Evolutionary conservation across 768 basidiomycete genomes (phyloP), one percentile per base, ranked within the genome.

Genomic region (Agaricus sinodeliciosus): DNA sequence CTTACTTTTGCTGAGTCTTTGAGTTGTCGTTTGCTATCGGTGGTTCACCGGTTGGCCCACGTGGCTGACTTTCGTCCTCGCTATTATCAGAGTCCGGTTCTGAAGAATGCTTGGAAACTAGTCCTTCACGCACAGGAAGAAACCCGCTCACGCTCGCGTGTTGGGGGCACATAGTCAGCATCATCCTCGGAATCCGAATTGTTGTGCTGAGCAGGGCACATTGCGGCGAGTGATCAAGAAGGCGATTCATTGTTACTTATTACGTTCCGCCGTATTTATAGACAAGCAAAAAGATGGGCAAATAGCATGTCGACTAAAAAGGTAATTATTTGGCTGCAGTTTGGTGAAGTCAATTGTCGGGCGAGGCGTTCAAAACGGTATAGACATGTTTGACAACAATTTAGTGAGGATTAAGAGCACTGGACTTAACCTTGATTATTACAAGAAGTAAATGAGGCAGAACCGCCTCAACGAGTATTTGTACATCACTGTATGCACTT

Each of bases 121-220:
- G 5, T 5, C 19, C n/a, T 8, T n/a, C 7, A 18, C 16, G 12
- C 3, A 6, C 12, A 28, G 4, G 2, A 42, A 9, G 22, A n/a
- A 4, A 19, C 0, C 4, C 19, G 50, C 49, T 50, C 56, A 78
- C 69, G 71, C 57, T 68, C 67, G n/a, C 76, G 69, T 22, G 60
- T 68, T 18, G 72, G 70, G 16, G 85, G 87, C 15, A 82, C 71
- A 51, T 85, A 89, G 64, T 90, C 87, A n/a, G 72, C 73, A 58
- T 85, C 84, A 55, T 84, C 79, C 60, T 85, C 85, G 19, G 81
- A 83, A 59, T 85, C 85, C 3, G 79, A 79, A 51, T 74, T 45
- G 27, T 6, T 34, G 27, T 3, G 46, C 13, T 62, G 27, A 41
- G 35, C 6, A 7, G 52, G 22, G 40, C 37, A 41, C 52, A 54